Percentiles rank a stretch among this genome's conserved stretches.
These are phyloP conservation scores for Capsella rubella DNA, from an alignment of 441 rosid species.

Conservation along the genomic window DNA sequence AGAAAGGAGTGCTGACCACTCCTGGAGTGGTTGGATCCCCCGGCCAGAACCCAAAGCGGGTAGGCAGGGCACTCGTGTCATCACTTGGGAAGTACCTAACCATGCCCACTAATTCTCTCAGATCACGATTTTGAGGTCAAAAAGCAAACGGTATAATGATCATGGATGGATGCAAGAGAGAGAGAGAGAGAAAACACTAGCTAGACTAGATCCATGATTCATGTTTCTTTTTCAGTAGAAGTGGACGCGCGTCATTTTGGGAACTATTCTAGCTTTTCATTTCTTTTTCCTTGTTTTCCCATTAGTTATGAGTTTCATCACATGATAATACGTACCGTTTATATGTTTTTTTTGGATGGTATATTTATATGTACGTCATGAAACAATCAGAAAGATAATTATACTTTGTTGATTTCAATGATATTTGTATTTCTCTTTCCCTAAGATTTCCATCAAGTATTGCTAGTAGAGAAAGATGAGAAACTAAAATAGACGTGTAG, in stretches of 20 bases:
- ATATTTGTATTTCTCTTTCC: background rate
- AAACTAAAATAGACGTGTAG: background rate
- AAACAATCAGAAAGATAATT: background rate
- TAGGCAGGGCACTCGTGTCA: conserved; percentile 18
- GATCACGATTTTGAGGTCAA: background rate
- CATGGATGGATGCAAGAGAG: conserved; percentile 6
- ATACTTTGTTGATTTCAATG: background rate
- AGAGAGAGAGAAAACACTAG: background rate
- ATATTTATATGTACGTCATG: background rate
- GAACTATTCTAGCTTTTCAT: conserved; percentile 18
- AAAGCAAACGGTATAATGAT: conserved; percentile 20
- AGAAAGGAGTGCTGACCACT: conserved; percentile 1
- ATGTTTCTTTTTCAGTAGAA: conserved; percentile 16
- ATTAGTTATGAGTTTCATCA: background rate
- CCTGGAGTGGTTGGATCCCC: conserved; percentile 1
- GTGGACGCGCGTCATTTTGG: conserved; percentile 44
- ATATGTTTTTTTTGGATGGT: background rate
- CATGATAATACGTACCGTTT: background rate
- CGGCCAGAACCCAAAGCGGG: conserved; percentile 35
- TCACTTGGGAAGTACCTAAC: conserved; percentile 45
- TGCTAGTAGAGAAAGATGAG: background rate
- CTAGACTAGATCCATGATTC: conserved; percentile 30
- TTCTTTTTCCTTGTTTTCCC: background rate
- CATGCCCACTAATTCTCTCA: conserved; percentile 35
- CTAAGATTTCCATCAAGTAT: background rate